Percentiles rank a stretch among this genome's conserved stretches.
Evolutionary conservation across 768 basidiomycete genomes (phyloP).

Genomic region (Kwoniella dendrophila): DNA sequence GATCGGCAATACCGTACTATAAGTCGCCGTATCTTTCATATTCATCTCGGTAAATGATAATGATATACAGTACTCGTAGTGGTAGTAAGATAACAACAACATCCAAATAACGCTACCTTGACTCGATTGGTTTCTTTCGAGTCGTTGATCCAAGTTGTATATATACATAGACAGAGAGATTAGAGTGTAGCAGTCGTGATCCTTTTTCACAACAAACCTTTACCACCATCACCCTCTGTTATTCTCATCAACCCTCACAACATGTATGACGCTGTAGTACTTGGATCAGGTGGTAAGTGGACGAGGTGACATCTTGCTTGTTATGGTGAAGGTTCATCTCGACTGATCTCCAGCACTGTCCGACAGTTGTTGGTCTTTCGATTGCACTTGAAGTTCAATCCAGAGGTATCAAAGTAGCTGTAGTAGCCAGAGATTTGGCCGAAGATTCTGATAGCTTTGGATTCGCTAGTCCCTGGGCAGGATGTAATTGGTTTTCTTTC

Average conservation of each 20-base stretch:
- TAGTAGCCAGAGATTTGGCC: slow-evolving; percentile 55
- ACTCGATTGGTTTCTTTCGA: no score
- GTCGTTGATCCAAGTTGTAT: no score
- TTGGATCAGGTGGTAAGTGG: slow-evolving; percentile 52
- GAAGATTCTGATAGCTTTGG: slow-evolving; percentile 44
- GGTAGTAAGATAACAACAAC: no score
- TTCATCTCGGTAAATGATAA: no score
- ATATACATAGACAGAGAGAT: no score
- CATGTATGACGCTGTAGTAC: slow-evolving; percentile 46
- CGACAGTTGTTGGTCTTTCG: slow-evolving; percentile 55
- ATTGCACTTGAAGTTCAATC: slow-evolving; percentile 47
- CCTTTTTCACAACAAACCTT: no score
- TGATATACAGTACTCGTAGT: no score
- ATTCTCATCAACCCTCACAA: background rate
- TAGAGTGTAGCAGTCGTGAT: no score
- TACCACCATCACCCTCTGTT: background rate
- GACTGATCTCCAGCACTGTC: background rate
- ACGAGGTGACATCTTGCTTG: background rate
- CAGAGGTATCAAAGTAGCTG: slow-evolving; percentile 42
- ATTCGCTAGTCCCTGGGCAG: slow-evolving; percentile 57
- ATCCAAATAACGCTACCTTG: no score
- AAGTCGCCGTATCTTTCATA: no score
- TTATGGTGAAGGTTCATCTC: background rate
- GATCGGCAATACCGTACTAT: no score
- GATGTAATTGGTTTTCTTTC: slow-evolving; percentile 54